These are phyloP conservation scores for Pythium insidiosum DNA, from an alignment of 352 stramenopile species.

Conservation along the genomic window DNA sequence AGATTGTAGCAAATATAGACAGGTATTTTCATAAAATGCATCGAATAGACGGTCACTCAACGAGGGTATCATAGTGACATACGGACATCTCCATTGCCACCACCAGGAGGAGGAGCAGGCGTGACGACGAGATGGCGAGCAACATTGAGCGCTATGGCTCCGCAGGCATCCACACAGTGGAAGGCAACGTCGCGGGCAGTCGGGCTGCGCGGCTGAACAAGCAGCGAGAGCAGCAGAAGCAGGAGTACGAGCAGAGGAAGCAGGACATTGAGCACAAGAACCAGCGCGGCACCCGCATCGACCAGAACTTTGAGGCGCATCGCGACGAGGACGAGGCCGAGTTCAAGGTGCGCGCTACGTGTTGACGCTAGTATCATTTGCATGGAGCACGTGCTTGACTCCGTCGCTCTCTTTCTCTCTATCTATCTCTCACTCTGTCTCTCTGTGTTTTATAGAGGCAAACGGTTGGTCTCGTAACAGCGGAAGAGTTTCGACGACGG, in stretches of 20 bases:
- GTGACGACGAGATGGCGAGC: slow-evolving; percentile 36
- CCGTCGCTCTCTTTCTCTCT: no score
- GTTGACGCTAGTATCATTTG: neutral
- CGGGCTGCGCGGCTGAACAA: slow-evolving; percentile 88
- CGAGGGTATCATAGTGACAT: no score
- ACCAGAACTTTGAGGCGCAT: slow-evolving; percentile 88
- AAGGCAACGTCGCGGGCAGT: slow-evolving; percentile 92
- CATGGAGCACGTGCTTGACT: no score
- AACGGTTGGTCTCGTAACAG: slow-evolving; percentile 91
- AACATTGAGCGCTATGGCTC: slow-evolving; percentile 76
- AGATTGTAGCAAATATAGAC: no score
- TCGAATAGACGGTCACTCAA: no score
- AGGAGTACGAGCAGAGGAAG: slow-evolving; percentile 92
- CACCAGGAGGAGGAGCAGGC: no score
- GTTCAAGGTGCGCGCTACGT: slow-evolving; percentile 53
- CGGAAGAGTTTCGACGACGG: slow-evolving; percentile 89
- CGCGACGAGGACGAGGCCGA: slow-evolving; percentile 75
- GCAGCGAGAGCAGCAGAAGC: slow-evolving; percentile 89
- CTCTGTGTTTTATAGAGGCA: slow-evolving; percentile 33
- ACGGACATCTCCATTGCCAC: no score
- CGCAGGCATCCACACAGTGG: slow-evolving; percentile 93
- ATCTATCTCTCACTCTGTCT: no score
- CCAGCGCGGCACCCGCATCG: slow-evolving; percentile 78
- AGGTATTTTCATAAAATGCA: no score
- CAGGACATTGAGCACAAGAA: slow-evolving; percentile 83